Percentiles rank a stretch among this genome's conserved stretches.
Evolutionary conservation across 1,284 basidiomycete genomes (phyloP).

Genomic region (Ustilago shanxiensis): DNA sequence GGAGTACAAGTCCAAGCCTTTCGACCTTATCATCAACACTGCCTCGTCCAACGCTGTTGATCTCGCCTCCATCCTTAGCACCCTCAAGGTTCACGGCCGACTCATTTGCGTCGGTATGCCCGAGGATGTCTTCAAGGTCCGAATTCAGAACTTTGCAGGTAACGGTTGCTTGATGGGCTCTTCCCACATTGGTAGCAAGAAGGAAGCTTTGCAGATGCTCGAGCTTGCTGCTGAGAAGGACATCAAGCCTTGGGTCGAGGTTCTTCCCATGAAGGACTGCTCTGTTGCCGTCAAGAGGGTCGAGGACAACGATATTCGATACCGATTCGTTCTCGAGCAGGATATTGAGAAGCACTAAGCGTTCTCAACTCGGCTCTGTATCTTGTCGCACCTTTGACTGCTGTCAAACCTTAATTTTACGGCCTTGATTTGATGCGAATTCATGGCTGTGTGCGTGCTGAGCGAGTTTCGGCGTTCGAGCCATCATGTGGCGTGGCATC

Average conservation of each 20-base stretch:
- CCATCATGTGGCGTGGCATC: too few relatives aligned
- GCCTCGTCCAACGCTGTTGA: constrained; percentile 72
- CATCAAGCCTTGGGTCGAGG: constrained; percentile 72
- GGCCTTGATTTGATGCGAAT: too few relatives aligned
- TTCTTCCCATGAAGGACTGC: constrained; percentile 76
- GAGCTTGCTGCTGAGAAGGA: constrained; percentile 63
- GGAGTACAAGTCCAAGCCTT: constrained; percentile 61
- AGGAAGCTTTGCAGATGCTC: constrained; percentile 74
- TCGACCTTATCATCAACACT: constrained; percentile 78
- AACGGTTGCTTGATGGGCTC: constrained; percentile 72
- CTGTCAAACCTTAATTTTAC: constrained; percentile 2
- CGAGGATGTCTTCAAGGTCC: constrained; percentile 70
- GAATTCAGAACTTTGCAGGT: constrained; percentile 70
- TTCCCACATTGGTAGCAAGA: constrained; percentile 77
- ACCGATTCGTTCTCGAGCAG: constrained; percentile 63
- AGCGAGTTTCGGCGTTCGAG: too few relatives aligned
- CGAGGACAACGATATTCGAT: constrained; percentile 73
- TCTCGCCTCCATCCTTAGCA: constrained; percentile 72
- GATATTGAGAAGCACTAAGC: constrained; percentile 51
- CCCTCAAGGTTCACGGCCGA: constrained; percentile 74
- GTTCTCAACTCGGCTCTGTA: not conserved
- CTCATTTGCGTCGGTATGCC: constrained; percentile 76
- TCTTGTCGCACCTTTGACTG: not conserved
- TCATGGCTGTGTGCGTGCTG: too few relatives aligned
- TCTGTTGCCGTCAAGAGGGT: constrained; percentile 75